Evolutionary conservation across 805 yeast species (phyloP).

Genomic region (Yamadazyma olivae): DNA sequence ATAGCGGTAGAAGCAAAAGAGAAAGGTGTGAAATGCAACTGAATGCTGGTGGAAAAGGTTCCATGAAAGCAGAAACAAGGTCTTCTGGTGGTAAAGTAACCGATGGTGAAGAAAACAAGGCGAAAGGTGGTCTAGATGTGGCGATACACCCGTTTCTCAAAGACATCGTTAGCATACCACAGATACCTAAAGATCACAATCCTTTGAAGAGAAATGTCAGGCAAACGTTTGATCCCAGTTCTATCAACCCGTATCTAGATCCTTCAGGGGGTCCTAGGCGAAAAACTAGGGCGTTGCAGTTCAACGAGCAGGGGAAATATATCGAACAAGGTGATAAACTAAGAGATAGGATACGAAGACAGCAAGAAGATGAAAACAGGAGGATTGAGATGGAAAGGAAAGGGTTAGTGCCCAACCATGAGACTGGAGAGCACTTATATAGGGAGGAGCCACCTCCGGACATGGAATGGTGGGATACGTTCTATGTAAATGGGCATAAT

Average conservation of each 20-base stretch:
- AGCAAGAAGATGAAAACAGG: conserved; percentile 25
- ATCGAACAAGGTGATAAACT: conserved; percentile 55
- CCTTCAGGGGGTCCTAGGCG: conserved; percentile 4
- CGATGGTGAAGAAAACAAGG: too few species aligned
- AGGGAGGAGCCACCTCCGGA: conserved; percentile 51
- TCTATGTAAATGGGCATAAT: conserved; percentile 41
- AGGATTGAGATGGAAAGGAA: conserved; percentile 28
- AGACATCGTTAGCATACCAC: conserved; percentile 21
- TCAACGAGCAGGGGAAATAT: conserved; percentile 65
- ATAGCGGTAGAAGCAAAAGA: too few species aligned
- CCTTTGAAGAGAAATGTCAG: conserved; percentile 27
- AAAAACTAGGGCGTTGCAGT: conserved; percentile 39
- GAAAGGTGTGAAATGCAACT: too few species aligned
- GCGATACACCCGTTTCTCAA: conserved; percentile 38
- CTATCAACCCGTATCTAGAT: conserved; percentile 38
- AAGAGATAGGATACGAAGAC: conserved; percentile 43
- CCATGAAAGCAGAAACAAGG: too few species aligned
- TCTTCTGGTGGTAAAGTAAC: too few species aligned
- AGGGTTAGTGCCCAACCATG: conserved; percentile 50
- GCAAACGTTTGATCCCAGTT: conserved; percentile 28
- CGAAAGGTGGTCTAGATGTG: conserved; percentile 25
- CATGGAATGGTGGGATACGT: conserved; percentile 89
- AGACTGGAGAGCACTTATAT: conserved; percentile 56
- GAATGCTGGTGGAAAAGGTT: too few species aligned
- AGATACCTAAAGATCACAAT: conserved; percentile 21